Evolutionary conservation across 176 grass and related monocot species (phyloP), one percentile per base, ranked within the genome.

Genomic region (Hsuehochloa calcarea): DNA sequence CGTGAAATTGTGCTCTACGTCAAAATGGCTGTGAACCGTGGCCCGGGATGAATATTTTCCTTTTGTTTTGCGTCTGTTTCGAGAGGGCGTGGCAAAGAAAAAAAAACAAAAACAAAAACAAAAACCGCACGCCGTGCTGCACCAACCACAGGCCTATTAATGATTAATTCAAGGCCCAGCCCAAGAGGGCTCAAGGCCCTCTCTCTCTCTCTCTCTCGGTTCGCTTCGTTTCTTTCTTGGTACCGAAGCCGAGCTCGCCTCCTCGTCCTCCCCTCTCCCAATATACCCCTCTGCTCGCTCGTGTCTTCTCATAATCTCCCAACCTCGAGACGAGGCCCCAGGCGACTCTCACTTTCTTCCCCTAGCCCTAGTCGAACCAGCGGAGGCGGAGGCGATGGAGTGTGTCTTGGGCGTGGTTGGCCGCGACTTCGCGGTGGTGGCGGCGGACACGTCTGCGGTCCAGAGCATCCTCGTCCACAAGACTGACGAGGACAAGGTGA

Each of bases 401-500:
- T 94, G 93, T 81, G 91, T 94, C 2, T 68, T 99, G 39, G 96
- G 96, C 9, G 68, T 99, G 8, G 96, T 96, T 0, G 96, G 96
- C 56, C 90, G 92, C 45, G 93, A 86, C 51, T 99, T 99, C 68
- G 96, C 93, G 45, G 58, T 99, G 60, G 89, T 99, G 75, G 96
- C 79, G 69, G 93, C 96, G 19, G 96, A 99, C 84, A 92, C 87
- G 6, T 99, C 93, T 20, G 96, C 96, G 1, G 96, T 99, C 54
- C 88, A 99, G 79, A 96, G 93, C 68, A 96, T 90, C 84, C 88
- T 90, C 47, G 88, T 90, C 66, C 88, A 87, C 79, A 90, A 90
- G 88, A 87, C 84, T 12, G 88, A 99, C 88, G 97, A 99, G 91
- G 97, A 99, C 83, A 99, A 99, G 91, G 79, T 99, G 78, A 99